A percentile compares a stretch with the other conserved stretches of the same genome.
These are phyloP conservation scores for Puccinia hordei DNA, from an alignment of 1,284 basidiomycete genomes.

Conservation along the genomic window DNA sequence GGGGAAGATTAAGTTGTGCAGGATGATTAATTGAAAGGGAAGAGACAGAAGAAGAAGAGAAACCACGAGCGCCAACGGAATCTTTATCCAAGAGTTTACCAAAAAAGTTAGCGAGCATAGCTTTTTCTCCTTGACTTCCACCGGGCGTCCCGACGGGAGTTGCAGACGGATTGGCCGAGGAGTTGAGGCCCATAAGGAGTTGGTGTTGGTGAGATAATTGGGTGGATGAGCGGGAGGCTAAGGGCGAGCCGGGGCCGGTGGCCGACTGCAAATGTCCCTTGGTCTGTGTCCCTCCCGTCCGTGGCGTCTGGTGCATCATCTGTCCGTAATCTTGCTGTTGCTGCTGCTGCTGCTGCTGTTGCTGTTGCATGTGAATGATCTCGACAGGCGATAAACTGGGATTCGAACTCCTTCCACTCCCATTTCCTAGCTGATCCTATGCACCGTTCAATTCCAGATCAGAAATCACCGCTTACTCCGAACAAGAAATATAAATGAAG, in stretches of 20 bases:
- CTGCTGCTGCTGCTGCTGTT: conserved; percentile 34
- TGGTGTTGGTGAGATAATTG: background rate
- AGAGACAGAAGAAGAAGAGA: background rate
- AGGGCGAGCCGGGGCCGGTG: background rate
- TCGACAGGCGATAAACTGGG: conserved; percentile 39
- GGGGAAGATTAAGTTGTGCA: background rate
- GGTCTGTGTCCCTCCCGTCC: background rate
- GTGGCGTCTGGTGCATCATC: conserved; percentile 8
- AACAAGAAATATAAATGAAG: background rate
- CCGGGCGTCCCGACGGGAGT: conserved; percentile 14
- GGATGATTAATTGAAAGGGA: too few relatives aligned
- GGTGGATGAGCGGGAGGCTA: conserved; percentile 5
- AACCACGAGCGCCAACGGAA: conserved; percentile 4
- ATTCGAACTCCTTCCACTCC: background rate
- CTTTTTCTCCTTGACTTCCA: conserved; percentile 39
- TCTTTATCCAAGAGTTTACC: conserved; percentile 45
- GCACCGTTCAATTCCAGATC: background rate
- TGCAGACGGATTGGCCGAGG: background rate
- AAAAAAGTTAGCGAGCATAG: conserved; percentile 44
- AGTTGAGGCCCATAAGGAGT: background rate
- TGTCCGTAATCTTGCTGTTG: background rate
- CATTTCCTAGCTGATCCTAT: conserved; percentile 10
- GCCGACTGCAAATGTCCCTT: background rate
- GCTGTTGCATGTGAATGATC: conserved; percentile 41
- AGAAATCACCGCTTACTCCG: background rate